Evolutionary conservation across 495 filamentous ascomycete species (phyloP), one percentile per base, ranked within the genome.

Genomic region (Lasiosphaeris hirsuta): DNA sequence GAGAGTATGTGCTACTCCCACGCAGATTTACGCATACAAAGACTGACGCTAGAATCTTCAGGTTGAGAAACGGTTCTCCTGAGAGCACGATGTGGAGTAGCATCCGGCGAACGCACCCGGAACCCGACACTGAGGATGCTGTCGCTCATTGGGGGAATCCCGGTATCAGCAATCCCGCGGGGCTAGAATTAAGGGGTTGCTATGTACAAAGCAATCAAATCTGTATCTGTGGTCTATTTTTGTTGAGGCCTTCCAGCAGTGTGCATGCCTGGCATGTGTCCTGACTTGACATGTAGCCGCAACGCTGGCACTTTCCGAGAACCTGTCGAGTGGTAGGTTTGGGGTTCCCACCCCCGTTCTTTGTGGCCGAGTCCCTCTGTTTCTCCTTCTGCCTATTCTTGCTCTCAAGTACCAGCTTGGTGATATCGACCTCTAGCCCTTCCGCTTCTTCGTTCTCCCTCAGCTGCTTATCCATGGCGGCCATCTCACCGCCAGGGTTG

Each of bases 211-310:
- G 18, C 55, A 38, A 63, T 69, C 67, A 75, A 66, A 95, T 87
- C 55, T 84, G 77, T 54, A 86, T 90, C 75, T 87, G 88, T 17
- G 94, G 87, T 36, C 92, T 75, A 64, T 89, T 96, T 76, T 92
- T 95, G 66, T 97, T 97, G 57, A 98, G 71, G 0, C 89, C 90
- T 60, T 97, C 92, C 10, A 98, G 81, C 14, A 98, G 77, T 55
- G 82, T 85, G 73, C 94, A 98, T 1, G 94, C 94, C 72, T 98
- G 95, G 73, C 94, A 98, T 41, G 96, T 82, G n/a, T 81, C 79
- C 70, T 97, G 94, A 66, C 91, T 96, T 0, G 93, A 96, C 68
- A 98, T 87, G 66, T 98, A 98, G 10, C 94, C 94, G 62, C 94
- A 98, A 30, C 83, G 85, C 64, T 82, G 84, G 66, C 94, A 98